Percentiles rank a stretch among this genome's conserved stretches.
Evolutionary conservation across 345 rosid species (phyloP).

Genomic region (Garcia nutans): DNA sequence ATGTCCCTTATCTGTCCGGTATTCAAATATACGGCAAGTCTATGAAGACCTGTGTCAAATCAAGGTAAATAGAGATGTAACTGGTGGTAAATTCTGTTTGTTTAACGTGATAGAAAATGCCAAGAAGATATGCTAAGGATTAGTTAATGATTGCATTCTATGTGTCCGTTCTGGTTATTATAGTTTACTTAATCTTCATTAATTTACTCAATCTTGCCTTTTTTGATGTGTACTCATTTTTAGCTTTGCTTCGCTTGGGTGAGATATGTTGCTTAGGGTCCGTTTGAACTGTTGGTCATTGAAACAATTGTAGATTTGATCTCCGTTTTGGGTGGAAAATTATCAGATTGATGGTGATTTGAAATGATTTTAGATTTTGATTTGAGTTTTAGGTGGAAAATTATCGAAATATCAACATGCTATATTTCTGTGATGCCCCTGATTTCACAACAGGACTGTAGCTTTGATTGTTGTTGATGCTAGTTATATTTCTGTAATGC

Average conservation of each 20-base stretch:
- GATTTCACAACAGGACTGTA: not conserved
- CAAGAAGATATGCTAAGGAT: not conserved
- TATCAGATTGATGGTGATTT: no score
- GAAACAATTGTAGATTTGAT: no score
- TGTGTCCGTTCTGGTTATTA: no score
- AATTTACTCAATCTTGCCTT: not conserved
- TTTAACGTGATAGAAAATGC: not conserved
- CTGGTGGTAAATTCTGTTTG: not conserved
- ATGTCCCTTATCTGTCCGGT: constrained; percentile 48
- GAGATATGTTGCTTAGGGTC: not conserved
- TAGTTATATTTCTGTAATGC: no score
- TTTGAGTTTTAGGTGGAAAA: no score
- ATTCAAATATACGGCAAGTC: constrained; percentile 41
- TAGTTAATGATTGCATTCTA: not conserved
- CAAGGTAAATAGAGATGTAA: constrained; percentile 6
- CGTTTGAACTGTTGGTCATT: no score
- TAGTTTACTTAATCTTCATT: not conserved
- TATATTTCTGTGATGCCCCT: not conserved
- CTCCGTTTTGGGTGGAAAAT: no score
- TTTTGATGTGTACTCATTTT: not conserved
- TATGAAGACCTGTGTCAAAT: not conserved
- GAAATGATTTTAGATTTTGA: no score
- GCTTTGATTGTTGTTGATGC: not conserved
- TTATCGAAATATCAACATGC: no score
- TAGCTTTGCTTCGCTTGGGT: no score